A percentile compares a stretch with the other conserved stretches of the same genome.
Evolutionary conservation across 2,329 filamentous ascomycete genomes (phyloP).

Genomic region (Pseudogymnoascus sp.): DNA sequence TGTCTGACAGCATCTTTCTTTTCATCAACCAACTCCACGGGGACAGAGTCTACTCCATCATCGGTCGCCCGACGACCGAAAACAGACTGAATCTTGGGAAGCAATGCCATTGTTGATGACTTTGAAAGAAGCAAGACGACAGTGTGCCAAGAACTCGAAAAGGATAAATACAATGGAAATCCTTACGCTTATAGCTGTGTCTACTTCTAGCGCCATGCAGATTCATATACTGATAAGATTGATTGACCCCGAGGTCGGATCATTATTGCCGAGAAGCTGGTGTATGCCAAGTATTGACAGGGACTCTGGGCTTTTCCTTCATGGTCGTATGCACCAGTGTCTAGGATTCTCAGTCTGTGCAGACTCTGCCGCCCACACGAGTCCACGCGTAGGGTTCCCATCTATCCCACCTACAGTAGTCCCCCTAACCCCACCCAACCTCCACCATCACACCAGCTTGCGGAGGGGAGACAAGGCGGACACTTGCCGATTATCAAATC

Average conservation of each 20-base stretch:
- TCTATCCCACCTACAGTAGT: background rate
- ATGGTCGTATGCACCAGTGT: background rate
- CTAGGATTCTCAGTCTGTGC: background rate
- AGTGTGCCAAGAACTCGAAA: slow-evolving; percentile 3
- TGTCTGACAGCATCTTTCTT: background rate
- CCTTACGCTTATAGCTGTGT: slow-evolving; percentile 5
- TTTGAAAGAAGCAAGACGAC: slow-evolving; percentile 3
- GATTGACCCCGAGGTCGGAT: background rate
- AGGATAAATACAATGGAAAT: background rate
- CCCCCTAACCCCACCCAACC: background rate
- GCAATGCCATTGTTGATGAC: slow-evolving; percentile 15
- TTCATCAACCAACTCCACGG: background rate
- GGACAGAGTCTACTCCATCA: slow-evolving; percentile 4
- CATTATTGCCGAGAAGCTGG: slow-evolving; percentile 1
- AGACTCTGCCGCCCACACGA: background rate
- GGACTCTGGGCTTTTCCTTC: background rate
- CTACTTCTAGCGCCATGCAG: background rate
- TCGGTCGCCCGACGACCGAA: slow-evolving; percentile 14
- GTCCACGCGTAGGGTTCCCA: background rate
- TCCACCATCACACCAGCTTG: background rate
- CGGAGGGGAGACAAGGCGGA: background rate
- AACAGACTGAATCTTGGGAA: slow-evolving; percentile 13
- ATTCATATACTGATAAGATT: slow-evolving; percentile 4
- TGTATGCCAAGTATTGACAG: slow-evolving; percentile 1
- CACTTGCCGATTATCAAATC: background rate